Percentiles rank a stretch among this genome's conserved stretches.
Evolutionary conservation across 108 stramenopile species (phyloP).

Genomic region (Skeletonema grethae): DNA sequence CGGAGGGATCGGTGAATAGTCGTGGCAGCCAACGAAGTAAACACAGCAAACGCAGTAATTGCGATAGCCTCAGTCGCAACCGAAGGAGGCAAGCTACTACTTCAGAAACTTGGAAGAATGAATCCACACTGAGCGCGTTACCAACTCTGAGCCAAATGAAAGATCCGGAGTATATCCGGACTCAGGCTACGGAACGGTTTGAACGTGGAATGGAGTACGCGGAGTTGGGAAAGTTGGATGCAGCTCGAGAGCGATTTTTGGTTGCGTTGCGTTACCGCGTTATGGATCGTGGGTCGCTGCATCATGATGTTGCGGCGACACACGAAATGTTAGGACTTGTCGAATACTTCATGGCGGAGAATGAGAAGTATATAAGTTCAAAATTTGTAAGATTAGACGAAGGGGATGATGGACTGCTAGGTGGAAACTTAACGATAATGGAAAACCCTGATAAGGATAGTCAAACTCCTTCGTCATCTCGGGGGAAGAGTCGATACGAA

Average conservation of each 20-base stretch:
- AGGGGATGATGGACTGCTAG: background rate
- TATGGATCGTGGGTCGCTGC: constrained; percentile 13
- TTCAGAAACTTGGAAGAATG: constrained; percentile 5
- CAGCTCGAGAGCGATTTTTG: constrained; percentile 6
- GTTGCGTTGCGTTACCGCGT: constrained; percentile 13
- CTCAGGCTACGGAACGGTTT: background rate
- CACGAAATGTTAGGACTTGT: constrained; percentile 23
- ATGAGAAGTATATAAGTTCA: constrained; percentile 1
- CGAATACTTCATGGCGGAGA: constrained; percentile 3
- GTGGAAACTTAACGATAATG: background rate
- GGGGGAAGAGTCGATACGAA: constrained; percentile 3
- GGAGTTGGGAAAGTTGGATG: background rate
- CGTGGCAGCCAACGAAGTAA: background rate
- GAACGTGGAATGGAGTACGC: background rate
- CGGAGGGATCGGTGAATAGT: background rate
- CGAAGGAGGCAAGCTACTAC: background rate
- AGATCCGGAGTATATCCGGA: constrained; percentile 7
- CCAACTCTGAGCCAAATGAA: constrained; percentile 2
- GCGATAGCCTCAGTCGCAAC: background rate
- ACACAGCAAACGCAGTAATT: background rate
- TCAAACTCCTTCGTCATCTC: background rate
- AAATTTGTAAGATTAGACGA: background rate
- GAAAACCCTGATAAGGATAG: constrained; percentile 2
- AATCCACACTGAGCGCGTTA: background rate
- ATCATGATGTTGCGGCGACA: constrained; percentile 11